A percentile compares a stretch with the other conserved stretches of the same genome.
These are phyloP conservation scores for Tephrocybe sp. DNA, from an alignment of 768 basidiomycete genomes.

Conservation along the genomic window DNA sequence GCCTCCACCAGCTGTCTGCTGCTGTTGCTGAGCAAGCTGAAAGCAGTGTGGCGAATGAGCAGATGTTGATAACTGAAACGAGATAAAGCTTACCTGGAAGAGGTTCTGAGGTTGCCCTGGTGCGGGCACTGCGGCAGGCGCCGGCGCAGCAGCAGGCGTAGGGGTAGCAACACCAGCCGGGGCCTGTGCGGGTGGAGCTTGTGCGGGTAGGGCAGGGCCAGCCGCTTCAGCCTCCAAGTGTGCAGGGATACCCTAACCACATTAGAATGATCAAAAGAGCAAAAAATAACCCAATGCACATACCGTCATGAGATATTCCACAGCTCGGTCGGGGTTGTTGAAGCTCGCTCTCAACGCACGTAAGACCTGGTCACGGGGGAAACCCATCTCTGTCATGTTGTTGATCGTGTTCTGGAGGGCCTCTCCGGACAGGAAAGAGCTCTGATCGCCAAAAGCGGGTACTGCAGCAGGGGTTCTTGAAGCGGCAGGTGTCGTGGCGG, in stretches of 20 bases:
- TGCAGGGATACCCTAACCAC: conserved; percentile 73
- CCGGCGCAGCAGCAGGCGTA: conserved; percentile 34
- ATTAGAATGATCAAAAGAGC: conserved; percentile 12
- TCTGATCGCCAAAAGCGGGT: conserved; percentile 43
- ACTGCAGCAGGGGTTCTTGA: conserved; percentile 30
- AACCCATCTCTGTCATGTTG: conserved; percentile 95
- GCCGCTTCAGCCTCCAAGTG: conserved; percentile 58
- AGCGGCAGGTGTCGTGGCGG: conserved; percentile 24
- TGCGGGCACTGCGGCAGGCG: conserved; percentile 27
- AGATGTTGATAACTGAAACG: not conserved
- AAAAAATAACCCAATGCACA: conserved; percentile 12
- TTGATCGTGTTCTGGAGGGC: conserved; percentile 75
- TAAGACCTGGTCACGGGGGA: conserved; percentile 79
- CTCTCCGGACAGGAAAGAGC: conserved; percentile 74
- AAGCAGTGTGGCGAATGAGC: conserved; percentile 1
- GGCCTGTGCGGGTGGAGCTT: too few species aligned
- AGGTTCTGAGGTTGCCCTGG: conserved; percentile 72
- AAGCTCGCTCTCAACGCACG: conserved; percentile 89
- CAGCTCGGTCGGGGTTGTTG: conserved; percentile 97
- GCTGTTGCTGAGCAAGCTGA: conserved; percentile 75
- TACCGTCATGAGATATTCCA: conserved; percentile 97
- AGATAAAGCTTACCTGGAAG: conserved; percentile 63
- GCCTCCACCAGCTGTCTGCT: conserved; percentile 45
- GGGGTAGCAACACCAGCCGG: conserved; percentile 35
- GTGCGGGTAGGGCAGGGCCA: conserved; percentile 30